Conservation (phyloP, 495 filamentous ascomycete species). For the Penicillium lagena region DNA sequence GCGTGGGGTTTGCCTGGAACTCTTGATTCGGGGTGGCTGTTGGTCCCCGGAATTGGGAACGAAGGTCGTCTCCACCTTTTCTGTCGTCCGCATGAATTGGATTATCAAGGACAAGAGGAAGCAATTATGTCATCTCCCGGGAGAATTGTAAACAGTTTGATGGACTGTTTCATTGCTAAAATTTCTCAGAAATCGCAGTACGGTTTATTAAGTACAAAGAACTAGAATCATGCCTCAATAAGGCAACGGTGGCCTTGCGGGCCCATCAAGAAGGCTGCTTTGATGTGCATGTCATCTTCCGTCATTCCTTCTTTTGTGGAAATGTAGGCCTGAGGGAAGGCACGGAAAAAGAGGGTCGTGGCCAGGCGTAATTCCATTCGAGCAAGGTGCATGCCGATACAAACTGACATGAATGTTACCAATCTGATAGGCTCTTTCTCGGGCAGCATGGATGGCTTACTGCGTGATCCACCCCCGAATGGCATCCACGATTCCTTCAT, state of each 20-base stretch:
- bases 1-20: no score
- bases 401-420: constrained; percentile 16
- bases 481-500: constrained; percentile 50
- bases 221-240: constrained; percentile 23
- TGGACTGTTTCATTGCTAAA: no score
- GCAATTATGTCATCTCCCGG: no score
- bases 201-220: no score
- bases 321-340: constrained; percentile 17
- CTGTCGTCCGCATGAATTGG: no score
- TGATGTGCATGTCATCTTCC: constrained; percentile 36
- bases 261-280: constrained; percentile 34
- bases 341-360: constrained; percentile 24
- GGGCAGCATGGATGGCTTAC: constrained; percentile 11
- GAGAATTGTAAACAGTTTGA: no score
- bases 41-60: no score
- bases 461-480: constrained; percentile 45
- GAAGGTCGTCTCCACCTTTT: no score
- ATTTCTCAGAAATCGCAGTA: no score
- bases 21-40: no score
- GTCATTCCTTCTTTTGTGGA: constrained; percentile 32
- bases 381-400: constrained; percentile 31
- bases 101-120: no score
- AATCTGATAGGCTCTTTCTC: no score
- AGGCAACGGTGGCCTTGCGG: constrained; percentile 40
- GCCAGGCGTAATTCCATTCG: constrained; percentile 29